Percentiles rank a stretch among this genome's conserved stretches.
These are phyloP conservation scores for Starmerella apis DNA, from an alignment of 805 yeast genomes.

Conservation along the genomic window DNA sequence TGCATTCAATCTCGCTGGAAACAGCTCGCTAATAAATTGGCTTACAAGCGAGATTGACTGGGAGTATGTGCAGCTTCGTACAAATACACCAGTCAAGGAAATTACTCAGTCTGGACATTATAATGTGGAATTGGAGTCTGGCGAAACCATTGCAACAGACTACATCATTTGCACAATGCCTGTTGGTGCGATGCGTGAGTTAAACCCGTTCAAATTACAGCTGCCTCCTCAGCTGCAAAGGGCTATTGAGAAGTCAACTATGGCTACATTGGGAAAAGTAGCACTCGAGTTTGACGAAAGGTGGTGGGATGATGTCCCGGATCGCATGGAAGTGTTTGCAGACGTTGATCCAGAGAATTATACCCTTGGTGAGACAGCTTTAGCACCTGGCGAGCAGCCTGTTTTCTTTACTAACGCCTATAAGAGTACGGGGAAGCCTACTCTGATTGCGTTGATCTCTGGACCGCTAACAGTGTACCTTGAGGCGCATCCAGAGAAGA, in stretches of 20 bases:
- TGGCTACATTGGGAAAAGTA: conserved; percentile 63
- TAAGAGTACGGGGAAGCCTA: conserved; percentile 37
- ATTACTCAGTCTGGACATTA: conserved; percentile 31
- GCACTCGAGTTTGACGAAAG: conserved; percentile 51
- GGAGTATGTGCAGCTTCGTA: conserved; percentile 30
- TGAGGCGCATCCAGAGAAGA: conserved; percentile 39
- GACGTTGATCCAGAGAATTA: background rate
- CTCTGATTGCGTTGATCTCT: conserved; percentile 54
- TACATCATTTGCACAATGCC: conserved; percentile 66
- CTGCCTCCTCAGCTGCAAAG: conserved; percentile 37
- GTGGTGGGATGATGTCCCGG: conserved; percentile 48
- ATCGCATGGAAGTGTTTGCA: conserved; percentile 43
- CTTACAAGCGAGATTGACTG: conserved; percentile 35
- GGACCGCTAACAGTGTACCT: conserved; percentile 56
- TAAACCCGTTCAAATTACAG: conserved; percentile 42
- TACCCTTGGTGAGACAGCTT: conserved; percentile 13
- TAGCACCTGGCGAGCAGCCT: conserved; percentile 47
- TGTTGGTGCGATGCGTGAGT: conserved; percentile 50
- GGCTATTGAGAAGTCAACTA: conserved; percentile 42
- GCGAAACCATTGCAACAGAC: conserved; percentile 37
- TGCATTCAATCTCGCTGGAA: conserved; percentile 53
- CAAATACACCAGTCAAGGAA: conserved; percentile 36
- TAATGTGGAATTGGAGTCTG: conserved; percentile 27
- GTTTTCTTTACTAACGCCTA: conserved; percentile 50
- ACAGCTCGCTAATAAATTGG: conserved; percentile 41